These are phyloP conservation scores for Abrus precatorius DNA, from an alignment of 306 rosid species.

Conservation along the genomic window DNA sequence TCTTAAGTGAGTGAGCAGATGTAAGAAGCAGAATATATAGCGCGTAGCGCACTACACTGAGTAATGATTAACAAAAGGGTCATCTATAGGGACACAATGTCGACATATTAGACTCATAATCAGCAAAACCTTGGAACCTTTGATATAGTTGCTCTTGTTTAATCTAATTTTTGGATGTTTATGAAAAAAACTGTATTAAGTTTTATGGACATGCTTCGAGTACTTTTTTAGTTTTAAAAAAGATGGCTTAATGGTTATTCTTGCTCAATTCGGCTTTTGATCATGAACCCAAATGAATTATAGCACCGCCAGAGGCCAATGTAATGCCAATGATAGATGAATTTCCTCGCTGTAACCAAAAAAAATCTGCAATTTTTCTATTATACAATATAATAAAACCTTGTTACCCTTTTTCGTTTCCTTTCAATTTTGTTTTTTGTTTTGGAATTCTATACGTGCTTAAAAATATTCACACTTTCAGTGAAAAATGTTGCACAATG, in stretches of 20 bases:
- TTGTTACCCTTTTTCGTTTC: background rate
- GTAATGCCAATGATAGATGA: background rate
- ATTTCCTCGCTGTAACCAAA: background rate
- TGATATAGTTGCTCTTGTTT: background rate
- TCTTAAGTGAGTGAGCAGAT: background rate
- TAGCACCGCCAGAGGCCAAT: background rate
- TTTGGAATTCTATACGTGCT: background rate
- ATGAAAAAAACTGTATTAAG: background rate
- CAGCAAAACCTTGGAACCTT: background rate
- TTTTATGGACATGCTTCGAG: background rate
- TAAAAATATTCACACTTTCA: constrained; percentile 6
- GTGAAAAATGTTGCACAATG: constrained; percentile 46
- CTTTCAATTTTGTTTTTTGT: background rate
- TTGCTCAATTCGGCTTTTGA: background rate
- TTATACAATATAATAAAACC: background rate
- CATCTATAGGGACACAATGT: constrained; percentile 29
- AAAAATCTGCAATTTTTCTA: background rate
- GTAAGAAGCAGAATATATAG: background rate
- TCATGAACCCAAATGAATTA: background rate
- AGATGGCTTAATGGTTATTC: background rate
- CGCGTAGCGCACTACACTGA: constrained; percentile 21
- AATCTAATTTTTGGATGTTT: background rate
- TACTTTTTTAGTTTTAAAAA: background rate
- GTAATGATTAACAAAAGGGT: constrained; percentile 18
- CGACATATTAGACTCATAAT: constrained; percentile 45